A percentile compares a stretch with the other conserved stretches of the same genome.
These are phyloP conservation scores for Cladorrhinum sp. DNA, from an alignment of 2,329 filamentous ascomycete species.

Conservation along the genomic window DNA sequence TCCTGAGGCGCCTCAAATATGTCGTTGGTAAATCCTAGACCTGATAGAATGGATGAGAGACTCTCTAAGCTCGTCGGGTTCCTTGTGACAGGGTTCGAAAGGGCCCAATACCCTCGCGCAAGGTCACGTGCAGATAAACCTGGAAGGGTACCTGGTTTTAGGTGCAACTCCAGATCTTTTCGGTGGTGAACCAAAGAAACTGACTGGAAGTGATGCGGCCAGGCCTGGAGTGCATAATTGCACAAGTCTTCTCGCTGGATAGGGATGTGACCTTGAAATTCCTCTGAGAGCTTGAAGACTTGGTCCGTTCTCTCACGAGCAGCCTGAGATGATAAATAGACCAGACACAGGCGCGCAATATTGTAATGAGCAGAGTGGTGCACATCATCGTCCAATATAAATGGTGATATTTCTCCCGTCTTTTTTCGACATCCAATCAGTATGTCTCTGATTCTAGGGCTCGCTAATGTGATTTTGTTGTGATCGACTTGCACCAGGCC, in stretches of 20 bases:
- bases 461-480: constrained; percentile 9
- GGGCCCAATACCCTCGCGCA: constrained; percentile 8
- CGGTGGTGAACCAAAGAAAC: not conserved
- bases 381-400: constrained; percentile 7
- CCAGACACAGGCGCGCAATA: constrained; percentile 3
- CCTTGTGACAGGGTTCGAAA: constrained; percentile 10
- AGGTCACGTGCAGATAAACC: not conserved
- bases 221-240: constrained; percentile 15
- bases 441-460: not conserved
- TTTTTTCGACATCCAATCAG: not conserved
- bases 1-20: not conserved
- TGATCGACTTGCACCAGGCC: constrained; percentile 13
- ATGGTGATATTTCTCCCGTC: too few relatives aligned
- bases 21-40: not conserved
- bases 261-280: not conserved
- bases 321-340: not conserved
- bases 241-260: constrained; percentile 5
- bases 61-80: not conserved
- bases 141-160: not conserved
- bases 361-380: constrained; percentile 4
- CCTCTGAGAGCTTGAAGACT: not conserved
- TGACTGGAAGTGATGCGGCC: constrained; percentile 9
- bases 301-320: not conserved
- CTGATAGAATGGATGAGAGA: not conserved
- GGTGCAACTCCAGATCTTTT: not conserved